Evolutionary conservation across 2,329 filamentous ascomycete species (phyloP), one percentile per base, ranked within the genome.

Genomic region (Aureobasidium sp.): DNA sequence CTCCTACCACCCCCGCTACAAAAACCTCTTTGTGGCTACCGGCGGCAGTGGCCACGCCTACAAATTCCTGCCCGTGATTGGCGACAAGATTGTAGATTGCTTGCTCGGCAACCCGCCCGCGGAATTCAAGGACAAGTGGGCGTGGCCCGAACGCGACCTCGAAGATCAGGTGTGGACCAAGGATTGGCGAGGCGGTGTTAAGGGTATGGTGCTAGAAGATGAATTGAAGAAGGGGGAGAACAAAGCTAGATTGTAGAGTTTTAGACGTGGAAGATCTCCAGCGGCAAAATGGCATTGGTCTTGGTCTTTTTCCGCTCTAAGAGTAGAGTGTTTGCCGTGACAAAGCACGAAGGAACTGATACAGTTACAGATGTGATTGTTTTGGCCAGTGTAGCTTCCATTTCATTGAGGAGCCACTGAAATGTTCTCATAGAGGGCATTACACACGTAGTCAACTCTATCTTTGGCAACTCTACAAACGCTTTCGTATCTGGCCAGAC

Each of bases 41-140:
- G 84, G 83, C 0, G 85, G 85, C 0, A 82, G 79, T 39, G 84
- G 85, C 0, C 84, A 87, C 70, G 84, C 77, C 0, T 87, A 86
- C 70, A 87, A 86, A 66, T 86, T 84, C 63, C 68, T 85, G 53
- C 84, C 84, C 0, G 80, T 81, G 3, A 78, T 87, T 65, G 83
- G 84, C 1, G 78, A 79, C 39, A 77, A 76, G 64, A 79, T 86
- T 14, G 75, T 81, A 0, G 78, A 84, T 64, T 77, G 78, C n/a
- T 69, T 85, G 8, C 73, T 79, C 64, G 74, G 77, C 1, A 70
- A 76, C 47, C 68, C 66, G 58, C 67, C 71, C 70, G 68, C 74
- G 63, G 3, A 71, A 58, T 82, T 91, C 67, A 76, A 75, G 41
- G 79, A 80, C 34, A 89, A 87, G 79, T 91, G 85, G 79, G 77